These are phyloP conservation scores for Nicotiana otophora DNA, from an alignment of 257 asterid genomes.

Conservation along the genomic window DNA sequence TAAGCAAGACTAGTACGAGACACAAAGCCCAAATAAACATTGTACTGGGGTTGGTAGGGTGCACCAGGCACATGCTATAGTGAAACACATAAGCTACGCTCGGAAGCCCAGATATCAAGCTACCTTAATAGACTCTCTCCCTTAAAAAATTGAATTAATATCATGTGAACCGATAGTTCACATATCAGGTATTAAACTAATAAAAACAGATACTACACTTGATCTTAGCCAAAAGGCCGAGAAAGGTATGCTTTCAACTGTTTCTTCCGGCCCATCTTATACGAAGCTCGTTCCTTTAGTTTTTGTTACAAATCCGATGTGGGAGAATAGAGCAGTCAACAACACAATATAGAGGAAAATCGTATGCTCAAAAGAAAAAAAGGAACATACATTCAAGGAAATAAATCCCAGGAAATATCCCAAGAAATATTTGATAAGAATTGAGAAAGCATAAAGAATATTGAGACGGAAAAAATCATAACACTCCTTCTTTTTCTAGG, in stretches of 20 bases:
- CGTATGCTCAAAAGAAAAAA: too few species aligned
- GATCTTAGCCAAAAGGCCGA: slow-evolving; percentile 45
- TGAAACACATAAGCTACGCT: neutral
- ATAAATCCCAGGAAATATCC: too few species aligned
- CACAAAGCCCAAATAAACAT: too few species aligned
- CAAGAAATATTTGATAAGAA: too few species aligned
- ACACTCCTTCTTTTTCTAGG: too few species aligned
- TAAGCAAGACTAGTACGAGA: too few species aligned
- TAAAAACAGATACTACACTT: slow-evolving; percentile 39
- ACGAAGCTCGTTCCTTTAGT: neutral
- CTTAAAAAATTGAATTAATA: slow-evolving; percentile 16
- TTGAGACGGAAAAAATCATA: too few species aligned
- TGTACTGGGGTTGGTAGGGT: neutral
- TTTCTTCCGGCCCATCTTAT: too few species aligned
- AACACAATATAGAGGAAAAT: too few species aligned
- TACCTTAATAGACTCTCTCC: neutral
- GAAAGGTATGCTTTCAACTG: slow-evolving; percentile 17
- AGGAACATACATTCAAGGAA: too few species aligned
- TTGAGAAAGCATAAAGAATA: too few species aligned
- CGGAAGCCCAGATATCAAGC: neutral
- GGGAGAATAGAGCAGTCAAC: too few species aligned
- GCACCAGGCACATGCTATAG: neutral
- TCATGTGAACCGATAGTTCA: neutral
- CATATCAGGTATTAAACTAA: slow-evolving; percentile 35
- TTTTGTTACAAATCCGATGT: neutral